Base-by-base conservation (phyloP, 2,329 filamentous ascomycete species). In the Colletotrichum lentis region DNA sequence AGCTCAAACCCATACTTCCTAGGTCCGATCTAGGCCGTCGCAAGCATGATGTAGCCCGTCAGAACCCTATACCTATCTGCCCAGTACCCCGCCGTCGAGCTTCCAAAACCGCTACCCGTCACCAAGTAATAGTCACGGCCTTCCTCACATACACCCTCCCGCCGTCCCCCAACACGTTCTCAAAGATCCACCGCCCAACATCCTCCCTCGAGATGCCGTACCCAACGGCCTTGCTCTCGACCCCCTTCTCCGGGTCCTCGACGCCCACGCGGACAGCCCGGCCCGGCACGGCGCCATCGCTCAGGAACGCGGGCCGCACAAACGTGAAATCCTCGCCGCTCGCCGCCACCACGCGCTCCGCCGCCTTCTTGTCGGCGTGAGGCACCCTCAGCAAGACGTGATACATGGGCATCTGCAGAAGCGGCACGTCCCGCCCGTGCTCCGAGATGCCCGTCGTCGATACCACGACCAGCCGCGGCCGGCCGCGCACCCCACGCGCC, bases 191-290 rank as follows among this genome's bases (percentile, higher is more conserved):
- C 63, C 72, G 75, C 0, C 84, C 84, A 3, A 81, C 77, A 67
- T 85, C 84, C 67, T 82, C 80, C 43, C 83, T 73, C 8, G 77
- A 80, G 54, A 86, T 84, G 1, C 76, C 78, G 62, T 84, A 85
- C 5, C 84, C 84, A 3, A 84, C 72, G 3, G 75, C 81, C 43
- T 73, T 69, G 0, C 73, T 77, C 72, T 81, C 78, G 11, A 67
- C 70, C 5, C 74, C 75, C 0, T 52, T 71, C 52, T 73, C 73
- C 1, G 75, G 74, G 47, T 82, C 79, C 69, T 83, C 81, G 2
- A 82, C 59, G 0, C 81, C 82, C 0, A 77, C 79, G 1, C 81
- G 73, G 39, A 84, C 72, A 41, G 60, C 52, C 12, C 69, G 69
- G 1, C 73, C 60, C 1, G 72, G 71, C 70, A 56, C 52, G 61